These are phyloP conservation scores for Chenopodium suecicum DNA, from an alignment of 148 eudicot species.

Conservation along the genomic window DNA sequence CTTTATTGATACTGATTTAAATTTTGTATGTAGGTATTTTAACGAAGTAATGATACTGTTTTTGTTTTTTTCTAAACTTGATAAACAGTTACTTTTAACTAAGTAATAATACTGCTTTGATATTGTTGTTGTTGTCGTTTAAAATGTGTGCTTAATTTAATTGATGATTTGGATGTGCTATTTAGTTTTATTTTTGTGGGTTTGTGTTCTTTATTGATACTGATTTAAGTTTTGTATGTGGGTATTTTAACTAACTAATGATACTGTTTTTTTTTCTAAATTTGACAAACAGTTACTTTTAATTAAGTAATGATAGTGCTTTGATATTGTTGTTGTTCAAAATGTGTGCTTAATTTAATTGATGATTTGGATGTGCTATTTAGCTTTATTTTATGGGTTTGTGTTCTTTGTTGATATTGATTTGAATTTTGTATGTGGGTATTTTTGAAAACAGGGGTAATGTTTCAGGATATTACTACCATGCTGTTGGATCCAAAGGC, in stretches of 20 bases:
- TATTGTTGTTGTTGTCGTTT: not conserved
- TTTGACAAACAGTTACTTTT: not conserved
- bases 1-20: too few relatives aligned
- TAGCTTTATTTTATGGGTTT: not conserved
- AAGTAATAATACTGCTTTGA: not conserved
- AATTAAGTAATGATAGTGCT: not conserved
- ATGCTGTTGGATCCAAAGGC: conserved; percentile 88
- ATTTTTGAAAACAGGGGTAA: conserved; percentile 40
- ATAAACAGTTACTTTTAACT: not conserved
- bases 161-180: too few relatives aligned
- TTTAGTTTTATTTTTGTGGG: not conserved
- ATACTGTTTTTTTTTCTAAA: not conserved
- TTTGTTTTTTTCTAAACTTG: not conserved
- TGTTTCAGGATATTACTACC: conserved; percentile 97
- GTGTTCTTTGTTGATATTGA: too few relatives aligned
- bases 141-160: too few relatives aligned
- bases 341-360: too few relatives aligned
- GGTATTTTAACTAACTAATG: not conserved
- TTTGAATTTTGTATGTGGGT: not conserved
- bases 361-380: too few relatives aligned
- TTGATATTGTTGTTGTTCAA: not conserved
- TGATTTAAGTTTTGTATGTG: not conserved
- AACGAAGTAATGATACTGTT: not conserved
- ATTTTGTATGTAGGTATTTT: not conserved
- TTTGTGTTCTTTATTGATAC: too few relatives aligned